phyloP scores from a whole-genome alignment of 108 stramenopile species.

The Skeletonema menzelii region DNA sequence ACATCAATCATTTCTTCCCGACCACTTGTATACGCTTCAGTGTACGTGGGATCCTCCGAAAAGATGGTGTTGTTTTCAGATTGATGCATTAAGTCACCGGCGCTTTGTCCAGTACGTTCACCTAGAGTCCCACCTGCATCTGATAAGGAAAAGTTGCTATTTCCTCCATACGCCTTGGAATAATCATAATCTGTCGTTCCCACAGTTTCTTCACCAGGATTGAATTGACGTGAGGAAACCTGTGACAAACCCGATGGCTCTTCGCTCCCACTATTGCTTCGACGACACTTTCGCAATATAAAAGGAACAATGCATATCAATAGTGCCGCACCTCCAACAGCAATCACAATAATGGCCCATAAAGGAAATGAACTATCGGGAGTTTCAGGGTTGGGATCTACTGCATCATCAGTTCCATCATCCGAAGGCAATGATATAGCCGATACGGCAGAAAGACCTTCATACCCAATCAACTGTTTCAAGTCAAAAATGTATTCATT shows the following conservation, averaged over 20 bases:
- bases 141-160: constrained; percentile 40
- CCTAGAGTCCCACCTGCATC: constrained; percentile 51
- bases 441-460: background rate
- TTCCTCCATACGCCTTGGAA: constrained; percentile 6
- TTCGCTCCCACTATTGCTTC: background rate
- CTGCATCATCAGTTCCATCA: background rate
- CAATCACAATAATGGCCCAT: background rate
- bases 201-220: background rate
- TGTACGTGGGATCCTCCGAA: constrained; percentile 7
- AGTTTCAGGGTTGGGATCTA: background rate
- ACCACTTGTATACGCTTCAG: background rate
- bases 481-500: background rate
- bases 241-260: background rate
- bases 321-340: background rate
- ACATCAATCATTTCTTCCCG: constrained; percentile 36
- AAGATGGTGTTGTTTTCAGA: background rate
- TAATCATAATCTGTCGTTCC: constrained; percentile 11
- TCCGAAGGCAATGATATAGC: background rate
- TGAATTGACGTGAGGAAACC: background rate
- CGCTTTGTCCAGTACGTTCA: constrained; percentile 2
- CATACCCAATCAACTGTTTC: background rate
- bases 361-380: background rate
- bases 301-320: background rate
- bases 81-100: background rate
- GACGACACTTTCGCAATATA: background rate